A percentile compares a stretch with the other conserved stretches of the same genome.
phyloP scores from a whole-genome alignment of 2,329 filamentous ascomycete species.

The Microsporum canis region DNA sequence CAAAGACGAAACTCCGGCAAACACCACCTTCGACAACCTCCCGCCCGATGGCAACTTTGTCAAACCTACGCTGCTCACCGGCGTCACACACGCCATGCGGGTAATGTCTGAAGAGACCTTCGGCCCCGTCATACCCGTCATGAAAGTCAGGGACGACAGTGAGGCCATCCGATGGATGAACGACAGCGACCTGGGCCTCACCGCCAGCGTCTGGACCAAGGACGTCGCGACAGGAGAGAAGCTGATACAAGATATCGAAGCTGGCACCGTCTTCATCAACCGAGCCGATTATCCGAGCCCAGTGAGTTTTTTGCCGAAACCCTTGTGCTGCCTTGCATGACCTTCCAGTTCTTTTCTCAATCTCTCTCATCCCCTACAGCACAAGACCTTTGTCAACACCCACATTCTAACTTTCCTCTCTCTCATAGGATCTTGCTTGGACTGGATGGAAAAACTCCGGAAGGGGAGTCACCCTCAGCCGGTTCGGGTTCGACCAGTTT shows the following conservation, averaged over 20 bases:
- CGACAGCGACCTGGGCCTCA: slow-evolving; percentile 85
- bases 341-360: neutral
- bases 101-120: slow-evolving; percentile 95
- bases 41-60: slow-evolving; percentile 80
- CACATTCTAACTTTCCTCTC: slow-evolving; percentile 17
- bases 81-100: slow-evolving; percentile 69
- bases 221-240: slow-evolving; percentile 64
- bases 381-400: neutral
- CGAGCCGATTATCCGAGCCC: slow-evolving; percentile 85
- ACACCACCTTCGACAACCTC: slow-evolving; percentile 60
- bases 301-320: slow-evolving; percentile 46
- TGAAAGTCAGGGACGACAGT: slow-evolving; percentile 69
- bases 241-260: slow-evolving; percentile 70
- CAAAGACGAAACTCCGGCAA: slow-evolving; percentile 70
- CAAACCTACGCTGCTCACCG: slow-evolving; percentile 67
- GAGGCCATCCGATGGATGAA: slow-evolving; percentile 85
- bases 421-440: slow-evolving; percentile 72
- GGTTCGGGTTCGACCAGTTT: slow-evolving; percentile 88
- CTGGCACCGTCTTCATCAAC: slow-evolving; percentile 93
- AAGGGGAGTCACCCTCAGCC: slow-evolving; percentile 78
- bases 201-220: slow-evolving; percentile 96
- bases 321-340: neutral
- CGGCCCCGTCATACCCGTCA: slow-evolving; percentile 80
- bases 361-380: slow-evolving; percentile 3
- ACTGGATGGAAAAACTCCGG: slow-evolving; percentile 97